Conservation (phyloP, 495 filamentous ascomycete genomes). For the Penicillium cosmopolitanum region DNA sequence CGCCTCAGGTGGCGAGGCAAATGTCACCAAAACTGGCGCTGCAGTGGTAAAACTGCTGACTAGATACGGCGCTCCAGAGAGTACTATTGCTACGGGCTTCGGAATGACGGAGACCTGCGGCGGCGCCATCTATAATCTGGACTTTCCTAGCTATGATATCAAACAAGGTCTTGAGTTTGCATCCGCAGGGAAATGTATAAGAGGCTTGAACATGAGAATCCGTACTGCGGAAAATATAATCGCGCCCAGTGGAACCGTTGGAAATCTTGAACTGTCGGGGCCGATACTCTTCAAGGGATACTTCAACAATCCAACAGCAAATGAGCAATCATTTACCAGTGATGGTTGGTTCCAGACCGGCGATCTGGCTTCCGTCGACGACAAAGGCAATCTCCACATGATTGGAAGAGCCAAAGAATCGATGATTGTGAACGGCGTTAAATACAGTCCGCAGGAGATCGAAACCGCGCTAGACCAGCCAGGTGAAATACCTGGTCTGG, state of each 20-base stretch:
- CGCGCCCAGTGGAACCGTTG: constrained; percentile 15
- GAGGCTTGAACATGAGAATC: constrained; percentile 47
- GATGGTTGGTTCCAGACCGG: constrained; percentile 89
- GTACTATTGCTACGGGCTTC: constrained; percentile 52
- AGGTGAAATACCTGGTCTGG: constrained; percentile 32
- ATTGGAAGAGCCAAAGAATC: constrained; percentile 57
- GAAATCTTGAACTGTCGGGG: constrained; percentile 34
- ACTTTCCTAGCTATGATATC: constrained; percentile 41
- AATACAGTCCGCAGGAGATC: constrained; percentile 46
- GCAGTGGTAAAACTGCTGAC: constrained; percentile 34
- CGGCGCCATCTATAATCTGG: constrained; percentile 44
- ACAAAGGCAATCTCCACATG: constrained; percentile 57
- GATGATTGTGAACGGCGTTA: constrained; percentile 60
- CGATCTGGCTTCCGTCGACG: constrained; percentile 66
- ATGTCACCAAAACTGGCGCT: constrained; percentile 32
- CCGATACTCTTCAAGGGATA: constrained; percentile 80
- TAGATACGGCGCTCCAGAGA: constrained; percentile 33
- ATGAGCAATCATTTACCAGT: constrained; percentile 62
- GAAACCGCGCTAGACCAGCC: constrained; percentile 45
- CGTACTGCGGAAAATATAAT: constrained; percentile 6
- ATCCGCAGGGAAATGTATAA: constrained; percentile 44
- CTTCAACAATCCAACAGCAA: constrained; percentile 68
- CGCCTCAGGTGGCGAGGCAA: constrained; percentile 47
- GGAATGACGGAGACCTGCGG: constrained; percentile 63
- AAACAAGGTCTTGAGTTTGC: constrained; percentile 29